A percentile compares a stretch with the other conserved stretches of the same genome.
Evolutionary conservation across 495 filamentous ascomycete genomes (phyloP).

Genomic region (Penicillium waksmanii): DNA sequence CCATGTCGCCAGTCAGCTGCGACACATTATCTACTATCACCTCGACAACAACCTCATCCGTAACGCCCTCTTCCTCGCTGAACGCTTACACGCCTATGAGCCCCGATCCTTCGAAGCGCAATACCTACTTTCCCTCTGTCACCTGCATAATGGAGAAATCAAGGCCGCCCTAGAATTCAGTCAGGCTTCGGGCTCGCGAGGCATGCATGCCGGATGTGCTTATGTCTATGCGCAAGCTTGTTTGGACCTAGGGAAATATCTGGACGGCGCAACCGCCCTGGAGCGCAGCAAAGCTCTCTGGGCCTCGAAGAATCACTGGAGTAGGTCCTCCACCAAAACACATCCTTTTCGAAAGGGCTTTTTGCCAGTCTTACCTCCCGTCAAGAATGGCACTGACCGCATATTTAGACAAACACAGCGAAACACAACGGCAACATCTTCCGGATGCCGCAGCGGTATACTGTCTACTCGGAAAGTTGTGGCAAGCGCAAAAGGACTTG

Average conservation of each 20-base stretch:
- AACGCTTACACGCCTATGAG: constrained; percentile 82
- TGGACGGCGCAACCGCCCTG: constrained; percentile 78
- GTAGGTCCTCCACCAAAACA: constrained; percentile 46
- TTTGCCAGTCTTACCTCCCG: constrained; percentile 3
- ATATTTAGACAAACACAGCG: constrained; percentile 66
- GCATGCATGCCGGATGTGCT: constrained; percentile 80
- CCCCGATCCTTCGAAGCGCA: constrained; percentile 74
- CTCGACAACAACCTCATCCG: constrained; percentile 86
- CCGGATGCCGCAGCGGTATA: constrained; percentile 83
- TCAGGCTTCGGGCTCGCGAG: constrained; percentile 62
- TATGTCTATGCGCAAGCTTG: constrained; percentile 92
- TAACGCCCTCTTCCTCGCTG: constrained; percentile 90
- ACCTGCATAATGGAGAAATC: constrained; percentile 78
- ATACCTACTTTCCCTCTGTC: constrained; percentile 82
- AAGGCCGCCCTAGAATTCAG: constrained; percentile 75
- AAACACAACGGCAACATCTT: constrained; percentile 63
- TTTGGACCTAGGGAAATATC: constrained; percentile 72
- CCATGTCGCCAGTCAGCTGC: constrained; percentile 73
- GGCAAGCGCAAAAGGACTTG: constrained; percentile 75
- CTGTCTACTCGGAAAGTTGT: constrained; percentile 86
- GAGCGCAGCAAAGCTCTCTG: constrained; percentile 74
- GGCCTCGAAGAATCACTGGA: constrained; percentile 71
- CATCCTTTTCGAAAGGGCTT: background rate
- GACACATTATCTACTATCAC: constrained; percentile 87
- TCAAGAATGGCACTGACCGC: constrained; percentile 10